Percentiles rank a stretch among this genome's conserved stretches.
phyloP scores from a whole-genome alignment of 1,139 yeast genomes.

The Saccharomyces hybrid region DNA sequence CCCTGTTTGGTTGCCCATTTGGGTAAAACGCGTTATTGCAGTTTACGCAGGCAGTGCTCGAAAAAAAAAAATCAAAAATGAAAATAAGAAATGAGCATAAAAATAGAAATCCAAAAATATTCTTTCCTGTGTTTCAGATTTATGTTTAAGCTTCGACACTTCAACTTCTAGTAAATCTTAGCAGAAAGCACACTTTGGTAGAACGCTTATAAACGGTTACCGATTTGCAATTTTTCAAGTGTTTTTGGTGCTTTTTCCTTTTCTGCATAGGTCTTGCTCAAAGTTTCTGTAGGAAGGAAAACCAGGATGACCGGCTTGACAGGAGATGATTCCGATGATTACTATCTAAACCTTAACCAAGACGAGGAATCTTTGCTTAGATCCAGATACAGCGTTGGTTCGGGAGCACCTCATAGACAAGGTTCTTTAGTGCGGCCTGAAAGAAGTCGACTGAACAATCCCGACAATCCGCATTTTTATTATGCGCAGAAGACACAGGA shows the following conservation, averaged over 20 bases:
- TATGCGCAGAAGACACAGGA: constrained; percentile 77
- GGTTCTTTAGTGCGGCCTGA: constrained; percentile 75
- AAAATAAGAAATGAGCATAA: background rate
- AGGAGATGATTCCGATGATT: constrained; percentile 14
- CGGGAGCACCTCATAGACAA: constrained; percentile 18
- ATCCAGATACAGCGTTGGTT: constrained; percentile 11
- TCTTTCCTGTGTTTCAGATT: background rate
- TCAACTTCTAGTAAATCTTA: background rate
- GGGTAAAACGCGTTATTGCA: background rate
- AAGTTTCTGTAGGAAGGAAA: background rate
- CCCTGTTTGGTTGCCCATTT: background rate
- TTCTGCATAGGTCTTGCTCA: background rate
- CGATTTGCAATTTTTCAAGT: background rate
- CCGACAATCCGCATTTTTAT: constrained; percentile 66
- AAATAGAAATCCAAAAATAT: background rate
- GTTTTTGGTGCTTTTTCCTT: background rate
- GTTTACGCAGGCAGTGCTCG: background rate
- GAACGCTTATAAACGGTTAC: background rate
- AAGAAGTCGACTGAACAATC: constrained; percentile 56
- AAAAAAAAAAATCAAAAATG: background rate
- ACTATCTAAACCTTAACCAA: constrained; percentile 12
- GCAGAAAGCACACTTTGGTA: background rate
- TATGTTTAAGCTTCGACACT: background rate
- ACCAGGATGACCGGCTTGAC: background rate
- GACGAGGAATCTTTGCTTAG: constrained; percentile 19